Evolutionary conservation across 2,329 filamentous ascomycete species (phyloP), one percentile per base, ranked within the genome.

Genomic region (Diaporthe velutina): DNA sequence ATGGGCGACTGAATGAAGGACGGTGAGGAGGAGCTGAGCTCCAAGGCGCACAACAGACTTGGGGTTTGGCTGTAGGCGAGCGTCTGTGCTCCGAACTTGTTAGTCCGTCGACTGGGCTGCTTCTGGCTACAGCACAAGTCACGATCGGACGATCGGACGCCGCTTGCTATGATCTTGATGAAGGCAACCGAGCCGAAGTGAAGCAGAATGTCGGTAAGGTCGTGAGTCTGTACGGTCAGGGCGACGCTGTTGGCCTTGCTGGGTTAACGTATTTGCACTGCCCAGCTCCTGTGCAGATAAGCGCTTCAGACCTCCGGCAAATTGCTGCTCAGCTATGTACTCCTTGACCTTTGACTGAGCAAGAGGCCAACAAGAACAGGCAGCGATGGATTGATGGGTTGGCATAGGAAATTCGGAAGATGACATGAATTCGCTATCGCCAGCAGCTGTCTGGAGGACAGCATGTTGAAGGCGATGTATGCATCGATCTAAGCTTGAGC

Each of bases 1-100:
- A 30, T 9, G 35, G 38, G 38, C 22, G 30, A 22, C 30, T 38
- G 60, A n/a, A 7, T 66, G 28, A 38, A 40, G 45, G 28, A 48
- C 28, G 60, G 60, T 66, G 19, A 15, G 60, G 40, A 64, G 38
- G 38, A 64, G 60, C 60, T 50, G 61, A 52, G 64, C 22, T 38
- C 19, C 42, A n/a, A 50, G 28, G 42, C 30, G 42, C 61, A 42
- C n/a, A n/a, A 48, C 4, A 40, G 30, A 19, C 7, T 35, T 7
- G n/a, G 9, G n/a, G 10, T 45, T 22, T 28, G 15, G 30, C 28
- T 25, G 15, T 12, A 22, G 7, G 30, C n/a, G 33, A 40, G 40
- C 60, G 64, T 54, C 48, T 68, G 64, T 68, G 64, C 33, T 40
- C 17, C 19, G n/a, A 19, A 40, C 33, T 54, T 38, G 15, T 54